Evolutionary conservation across 2,329 filamentous ascomycete species (phyloP).

Genomic region (Leptographium lundbergii): DNA sequence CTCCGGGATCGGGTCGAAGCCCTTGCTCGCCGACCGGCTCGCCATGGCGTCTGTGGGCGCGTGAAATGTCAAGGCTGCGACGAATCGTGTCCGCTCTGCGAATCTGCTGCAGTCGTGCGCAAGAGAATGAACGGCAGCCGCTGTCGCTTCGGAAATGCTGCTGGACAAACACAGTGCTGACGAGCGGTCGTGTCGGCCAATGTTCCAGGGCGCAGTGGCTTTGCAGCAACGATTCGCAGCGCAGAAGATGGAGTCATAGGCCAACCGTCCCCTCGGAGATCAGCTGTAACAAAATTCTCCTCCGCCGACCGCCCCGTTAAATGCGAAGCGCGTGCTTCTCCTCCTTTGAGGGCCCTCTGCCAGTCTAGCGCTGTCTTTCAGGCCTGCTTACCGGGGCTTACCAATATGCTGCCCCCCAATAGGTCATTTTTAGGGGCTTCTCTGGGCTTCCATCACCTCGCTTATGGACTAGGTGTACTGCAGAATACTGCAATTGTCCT

Average conservation of each 20-base stretch:
- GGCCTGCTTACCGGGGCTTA: not conserved
- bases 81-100: too few relatives aligned
- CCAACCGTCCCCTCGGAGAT: not conserved
- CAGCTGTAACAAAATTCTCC: not conserved
- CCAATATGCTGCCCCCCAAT: not conserved
- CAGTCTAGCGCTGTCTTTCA: not conserved
- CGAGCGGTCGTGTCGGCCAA: not conserved
- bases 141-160: not conserved
- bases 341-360: not conserved
- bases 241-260: not conserved
- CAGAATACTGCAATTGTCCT: too few relatives aligned
- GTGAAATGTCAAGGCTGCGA: not conserved
- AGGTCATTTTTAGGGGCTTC: not conserved
- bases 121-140: not conserved
- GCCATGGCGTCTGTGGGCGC: not conserved
- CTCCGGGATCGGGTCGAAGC: constrained; percentile 5
- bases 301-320: not conserved
- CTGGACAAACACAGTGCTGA: not conserved
- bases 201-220: not conserved
- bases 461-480: too few relatives aligned
- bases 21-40: not conserved
- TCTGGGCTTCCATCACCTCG: not conserved
- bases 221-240: not conserved
- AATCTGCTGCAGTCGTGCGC: not conserved
- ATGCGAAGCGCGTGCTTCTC: not conserved